Evolutionary conservation across 352 stramenopile genomes (phyloP).

Genomic region (Globisporangium uncinulatum): DNA sequence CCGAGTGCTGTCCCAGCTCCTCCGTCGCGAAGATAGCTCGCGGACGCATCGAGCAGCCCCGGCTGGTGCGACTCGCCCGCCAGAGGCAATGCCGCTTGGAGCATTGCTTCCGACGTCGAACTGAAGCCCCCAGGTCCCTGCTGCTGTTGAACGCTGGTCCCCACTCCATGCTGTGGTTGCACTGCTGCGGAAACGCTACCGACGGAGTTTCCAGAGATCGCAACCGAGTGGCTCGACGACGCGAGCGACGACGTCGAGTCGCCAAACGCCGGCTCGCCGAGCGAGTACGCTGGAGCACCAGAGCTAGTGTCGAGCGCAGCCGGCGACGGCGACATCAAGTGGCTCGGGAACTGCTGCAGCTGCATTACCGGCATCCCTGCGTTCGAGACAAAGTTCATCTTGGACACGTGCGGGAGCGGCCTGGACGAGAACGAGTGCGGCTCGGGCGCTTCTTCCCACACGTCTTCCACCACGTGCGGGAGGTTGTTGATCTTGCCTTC

Average conservation of each 20-base stretch:
- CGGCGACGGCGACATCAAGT: constrained; percentile 12
- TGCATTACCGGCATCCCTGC: constrained; percentile 8
- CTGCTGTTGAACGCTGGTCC: background rate
- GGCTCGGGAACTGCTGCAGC: constrained; percentile 9
- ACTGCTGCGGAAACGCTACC: background rate
- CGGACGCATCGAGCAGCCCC: constrained; percentile 1
- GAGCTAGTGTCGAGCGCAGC: constrained; percentile 1
- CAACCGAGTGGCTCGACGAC: background rate
- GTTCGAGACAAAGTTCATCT: constrained; percentile 61
- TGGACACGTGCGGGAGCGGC: constrained; percentile 72
- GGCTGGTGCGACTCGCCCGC: background rate
- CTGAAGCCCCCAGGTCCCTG: background rate
- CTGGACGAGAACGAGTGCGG: constrained; percentile 77
- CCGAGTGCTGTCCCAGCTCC: constrained; percentile 12
- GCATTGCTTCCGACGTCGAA: constrained; percentile 2
- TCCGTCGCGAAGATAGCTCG: constrained; percentile 3
- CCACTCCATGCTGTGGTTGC: background rate
- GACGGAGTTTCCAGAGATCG: background rate
- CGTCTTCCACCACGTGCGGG: constrained; percentile 63
- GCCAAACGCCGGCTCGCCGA: constrained; percentile 10
- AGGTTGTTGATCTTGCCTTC: constrained; percentile 86
- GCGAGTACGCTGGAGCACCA: constrained; percentile 8
- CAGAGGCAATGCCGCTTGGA: background rate
- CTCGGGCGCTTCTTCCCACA: constrained; percentile 85
- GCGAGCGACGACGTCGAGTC: constrained; percentile 7